phyloP scores from a whole-genome alignment of 1,284 basidiomycete genomes.

The Kalmanozyma brasiliensis region DNA sequence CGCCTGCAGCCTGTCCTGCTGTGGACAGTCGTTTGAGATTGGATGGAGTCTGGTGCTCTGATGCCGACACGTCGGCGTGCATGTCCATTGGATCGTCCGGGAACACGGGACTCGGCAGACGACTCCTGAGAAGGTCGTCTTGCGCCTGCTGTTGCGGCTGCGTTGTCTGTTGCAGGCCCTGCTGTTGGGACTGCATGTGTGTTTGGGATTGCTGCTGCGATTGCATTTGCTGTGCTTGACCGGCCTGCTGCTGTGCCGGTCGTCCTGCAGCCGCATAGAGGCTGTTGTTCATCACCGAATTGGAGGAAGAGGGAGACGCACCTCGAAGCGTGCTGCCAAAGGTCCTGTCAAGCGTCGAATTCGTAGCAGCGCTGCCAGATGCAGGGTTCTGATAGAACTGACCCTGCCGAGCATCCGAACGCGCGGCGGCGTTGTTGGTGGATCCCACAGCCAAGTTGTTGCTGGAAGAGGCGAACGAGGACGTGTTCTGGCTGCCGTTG shows the following conservation, averaged over 20 bases:
- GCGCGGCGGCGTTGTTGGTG: slow-evolving; percentile 10
- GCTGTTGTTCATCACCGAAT: slow-evolving; percentile 21
- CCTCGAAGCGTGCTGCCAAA: slow-evolving; percentile 40
- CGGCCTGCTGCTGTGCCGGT: slow-evolving; percentile 13
- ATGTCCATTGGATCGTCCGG: slow-evolving; percentile 44
- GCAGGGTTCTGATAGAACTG: slow-evolving; percentile 25
- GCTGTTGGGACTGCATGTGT: slow-evolving; percentile 18
- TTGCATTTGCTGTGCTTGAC: neutral
- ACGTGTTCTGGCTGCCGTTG: slow-evolving; percentile 24
- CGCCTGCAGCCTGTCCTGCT: slow-evolving; percentile 13
- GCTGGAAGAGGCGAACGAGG: slow-evolving; percentile 13
- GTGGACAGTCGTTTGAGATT: slow-evolving; percentile 36
- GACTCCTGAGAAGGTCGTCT: slow-evolving; percentile 36
- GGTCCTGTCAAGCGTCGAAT: slow-evolving; percentile 38
- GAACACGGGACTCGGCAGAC: slow-evolving; percentile 46
- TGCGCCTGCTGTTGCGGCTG: slow-evolving; percentile 25
- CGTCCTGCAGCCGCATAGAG: slow-evolving; percentile 25
- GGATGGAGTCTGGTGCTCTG: slow-evolving; percentile 29
- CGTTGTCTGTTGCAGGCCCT: slow-evolving; percentile 19
- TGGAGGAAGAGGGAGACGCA: slow-evolving; percentile 26
- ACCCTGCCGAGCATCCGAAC: slow-evolving; percentile 28
- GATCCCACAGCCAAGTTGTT: slow-evolving; percentile 10
- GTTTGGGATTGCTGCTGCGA: slow-evolving; percentile 5
- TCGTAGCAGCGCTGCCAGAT: slow-evolving; percentile 17
- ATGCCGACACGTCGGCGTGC: slow-evolving; percentile 20